phyloP scores from a whole-genome alignment of 495 filamentous ascomycete genomes.

The Copromyces sp. region DNA sequence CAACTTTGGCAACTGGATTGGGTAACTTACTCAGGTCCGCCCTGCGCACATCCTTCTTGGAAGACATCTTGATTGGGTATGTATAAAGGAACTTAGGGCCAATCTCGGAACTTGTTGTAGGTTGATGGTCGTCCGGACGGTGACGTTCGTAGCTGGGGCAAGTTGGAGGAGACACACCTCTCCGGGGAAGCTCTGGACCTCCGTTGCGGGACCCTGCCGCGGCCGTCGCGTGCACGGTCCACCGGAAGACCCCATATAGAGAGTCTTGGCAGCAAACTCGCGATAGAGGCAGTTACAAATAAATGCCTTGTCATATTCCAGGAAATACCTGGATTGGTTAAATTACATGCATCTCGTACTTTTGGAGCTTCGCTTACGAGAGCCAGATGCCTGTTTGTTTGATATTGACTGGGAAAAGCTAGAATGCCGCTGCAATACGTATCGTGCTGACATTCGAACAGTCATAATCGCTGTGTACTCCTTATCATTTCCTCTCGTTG shows the following conservation, averaged over 20 bases:
- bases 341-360: not conserved
- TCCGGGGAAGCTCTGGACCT: not conserved
- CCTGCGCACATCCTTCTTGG: constrained; percentile 77
- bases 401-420: not conserved
- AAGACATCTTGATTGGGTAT: constrained; percentile 43
- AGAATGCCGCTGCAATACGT: not conserved
- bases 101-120: not conserved
- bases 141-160: not conserved
- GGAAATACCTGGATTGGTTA: not conserved
- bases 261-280: not conserved
- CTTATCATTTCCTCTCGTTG: not conserved
- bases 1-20: constrained; percentile 47
- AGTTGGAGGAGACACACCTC: not conserved
- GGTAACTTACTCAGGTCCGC: constrained; percentile 61
- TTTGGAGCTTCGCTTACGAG: not conserved
- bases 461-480: not conserved
- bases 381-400: not conserved
- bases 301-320: not conserved
- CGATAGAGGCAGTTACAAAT: not conserved
- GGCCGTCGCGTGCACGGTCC: not conserved
- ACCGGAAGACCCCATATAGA: not conserved
- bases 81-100: not conserved
- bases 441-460: not conserved
- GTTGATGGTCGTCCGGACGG: not conserved
- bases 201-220: not conserved